Percentiles rank a stretch among this genome's conserved stretches.
These are phyloP conservation scores for Tolypocladium amazonense DNA, from an alignment of 2,329 filamentous ascomycete genomes.

Conservation along the genomic window DNA sequence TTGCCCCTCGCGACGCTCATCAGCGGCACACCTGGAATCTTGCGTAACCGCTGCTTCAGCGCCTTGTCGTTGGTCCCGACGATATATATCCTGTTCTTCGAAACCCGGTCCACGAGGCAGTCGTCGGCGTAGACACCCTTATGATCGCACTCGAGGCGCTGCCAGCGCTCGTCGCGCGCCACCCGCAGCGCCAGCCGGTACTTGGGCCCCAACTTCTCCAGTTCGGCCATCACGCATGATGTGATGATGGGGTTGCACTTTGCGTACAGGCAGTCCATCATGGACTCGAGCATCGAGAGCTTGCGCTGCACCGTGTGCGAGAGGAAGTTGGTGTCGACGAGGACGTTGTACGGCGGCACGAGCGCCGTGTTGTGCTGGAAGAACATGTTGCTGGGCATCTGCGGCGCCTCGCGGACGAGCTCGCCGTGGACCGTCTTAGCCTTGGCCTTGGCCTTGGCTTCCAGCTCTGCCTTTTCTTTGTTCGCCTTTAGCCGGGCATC, in stretches of 20 bases:
- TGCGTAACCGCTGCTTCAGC: slow-evolving; percentile 72
- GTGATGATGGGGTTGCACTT: slow-evolving; percentile 87
- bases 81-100: slow-evolving; percentile 68
- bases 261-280: slow-evolving; percentile 92
- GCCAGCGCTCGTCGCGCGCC: slow-evolving; percentile 81
- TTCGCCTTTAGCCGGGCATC: slow-evolving; percentile 80
- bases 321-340: slow-evolving; percentile 85
- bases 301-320: slow-evolving; percentile 87
- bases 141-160: slow-evolving; percentile 79
- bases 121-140: slow-evolving; percentile 78
- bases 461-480: slow-evolving; percentile 51
- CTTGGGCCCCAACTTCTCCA: slow-evolving; percentile 82
- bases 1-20: slow-evolving; percentile 81
- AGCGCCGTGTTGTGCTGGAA: slow-evolving; percentile 83
- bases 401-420: slow-evolving; percentile 67
- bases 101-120: slow-evolving; percentile 66
- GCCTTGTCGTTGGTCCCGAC: slow-evolving; percentile 71
- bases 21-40: slow-evolving; percentile 56
- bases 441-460: slow-evolving; percentile 47
- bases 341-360: slow-evolving; percentile 52
- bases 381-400: slow-evolving; percentile 76
- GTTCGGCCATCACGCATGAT: slow-evolving; percentile 63
- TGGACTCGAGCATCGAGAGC: slow-evolving; percentile 72
- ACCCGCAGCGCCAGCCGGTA: slow-evolving; percentile 81
- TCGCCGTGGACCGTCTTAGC: slow-evolving; percentile 42